A percentile compares a stretch with the other conserved stretches of the same genome.
Conservation (phyloP, 1,284 basidiomycete genomes). For the Apiotrichum gracile region DNA sequence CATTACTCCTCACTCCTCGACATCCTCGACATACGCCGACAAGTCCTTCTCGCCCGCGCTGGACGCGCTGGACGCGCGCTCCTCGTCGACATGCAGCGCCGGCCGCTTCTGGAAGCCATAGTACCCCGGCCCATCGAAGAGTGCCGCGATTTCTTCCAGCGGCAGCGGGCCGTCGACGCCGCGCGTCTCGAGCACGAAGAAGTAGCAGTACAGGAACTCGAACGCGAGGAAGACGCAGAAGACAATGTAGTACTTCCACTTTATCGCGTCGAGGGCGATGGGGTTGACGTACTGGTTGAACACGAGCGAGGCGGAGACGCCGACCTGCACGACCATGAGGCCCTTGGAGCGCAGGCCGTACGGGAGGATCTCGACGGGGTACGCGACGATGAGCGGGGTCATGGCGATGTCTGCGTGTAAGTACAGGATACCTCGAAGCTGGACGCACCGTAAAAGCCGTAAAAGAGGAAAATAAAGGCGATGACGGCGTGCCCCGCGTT, state of each 20-base stretch:
- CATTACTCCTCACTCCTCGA: no score
- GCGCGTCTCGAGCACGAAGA: constrained; percentile 41
- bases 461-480: constrained; percentile 40
- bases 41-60: no score
- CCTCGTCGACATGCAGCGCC: no score
- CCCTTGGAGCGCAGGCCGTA: constrained; percentile 63
- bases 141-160: constrained; percentile 39
- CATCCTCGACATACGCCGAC: no score
- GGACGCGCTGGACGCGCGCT: no score
- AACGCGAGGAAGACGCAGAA: constrained; percentile 34
- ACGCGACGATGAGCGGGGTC: constrained; percentile 41
- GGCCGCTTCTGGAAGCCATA: constrained; percentile 16
- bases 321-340: constrained; percentile 54
- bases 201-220: constrained; percentile 44
- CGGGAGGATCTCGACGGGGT: constrained; percentile 20
- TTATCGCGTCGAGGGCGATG: constrained; percentile 25
- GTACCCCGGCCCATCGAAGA: constrained; percentile 20
- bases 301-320: constrained; percentile 38
- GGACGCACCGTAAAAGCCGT: constrained; percentile 26
- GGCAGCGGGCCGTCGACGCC: constrained; percentile 22
- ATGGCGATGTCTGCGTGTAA: constrained; percentile 44
- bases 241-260: constrained; percentile 39
- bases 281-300: constrained; percentile 46
- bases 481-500: constrained; percentile 11
- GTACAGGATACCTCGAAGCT: constrained; percentile 11